Evolutionary conservation across 2,329 filamentous ascomycete species (phyloP).

Genomic region (Pyrenophora tritici-repentis): DNA sequence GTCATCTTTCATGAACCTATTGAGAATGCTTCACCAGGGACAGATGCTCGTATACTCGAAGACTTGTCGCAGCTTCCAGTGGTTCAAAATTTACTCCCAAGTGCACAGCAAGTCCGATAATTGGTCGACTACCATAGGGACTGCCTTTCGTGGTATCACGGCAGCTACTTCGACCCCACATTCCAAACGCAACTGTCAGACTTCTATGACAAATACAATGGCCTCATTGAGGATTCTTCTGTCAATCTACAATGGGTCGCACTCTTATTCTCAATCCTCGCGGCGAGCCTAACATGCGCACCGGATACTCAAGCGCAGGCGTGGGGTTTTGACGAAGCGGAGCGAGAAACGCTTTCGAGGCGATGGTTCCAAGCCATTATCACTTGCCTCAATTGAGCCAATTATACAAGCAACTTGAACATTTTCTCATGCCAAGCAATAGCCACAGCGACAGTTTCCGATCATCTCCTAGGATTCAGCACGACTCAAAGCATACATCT

Average conservation of each 20-base stretch:
- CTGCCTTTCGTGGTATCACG: constrained; percentile 46
- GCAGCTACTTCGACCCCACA: constrained; percentile 39
- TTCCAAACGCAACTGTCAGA: constrained; percentile 45
- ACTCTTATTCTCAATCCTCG: background rate
- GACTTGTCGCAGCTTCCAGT: constrained; percentile 1
- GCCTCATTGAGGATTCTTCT: constrained; percentile 31
- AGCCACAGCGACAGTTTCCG: constrained; percentile 51
- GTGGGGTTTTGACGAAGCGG: constrained; percentile 51
- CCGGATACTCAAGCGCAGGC: constrained; percentile 26
- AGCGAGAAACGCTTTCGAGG: constrained; percentile 47
- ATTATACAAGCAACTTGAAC: constrained; percentile 44
- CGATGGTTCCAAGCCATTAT: constrained; percentile 52
- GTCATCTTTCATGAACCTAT: constrained; percentile 17
- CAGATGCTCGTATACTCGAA: background rate
- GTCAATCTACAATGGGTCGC: background rate
- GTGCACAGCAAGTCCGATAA: constrained; percentile 12
- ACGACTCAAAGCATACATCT: constrained; percentile 52
- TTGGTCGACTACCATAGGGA: constrained; percentile 43
- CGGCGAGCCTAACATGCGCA: background rate
- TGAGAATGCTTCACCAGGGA: constrained; percentile 26
- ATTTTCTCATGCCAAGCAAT: constrained; percentile 52
- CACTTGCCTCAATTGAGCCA: constrained; percentile 49
- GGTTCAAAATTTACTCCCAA: constrained; percentile 30
- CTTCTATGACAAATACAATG: constrained; percentile 43
- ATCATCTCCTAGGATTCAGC: constrained; percentile 52